phyloP scores from a whole-genome alignment of 441 rosid species.

The Isatis lusitanica region DNA sequence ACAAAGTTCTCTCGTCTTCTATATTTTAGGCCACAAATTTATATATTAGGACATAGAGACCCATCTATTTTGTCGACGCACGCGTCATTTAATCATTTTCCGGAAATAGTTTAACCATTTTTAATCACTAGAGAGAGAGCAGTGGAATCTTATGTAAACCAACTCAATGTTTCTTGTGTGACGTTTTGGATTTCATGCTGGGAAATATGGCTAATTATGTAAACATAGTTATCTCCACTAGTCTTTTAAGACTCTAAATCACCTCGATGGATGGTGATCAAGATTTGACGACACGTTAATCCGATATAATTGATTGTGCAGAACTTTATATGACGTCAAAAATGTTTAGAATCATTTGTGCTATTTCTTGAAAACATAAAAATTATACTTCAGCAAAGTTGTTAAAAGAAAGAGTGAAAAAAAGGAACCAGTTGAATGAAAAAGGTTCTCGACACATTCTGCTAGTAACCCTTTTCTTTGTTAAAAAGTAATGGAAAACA shows the following conservation, averaged over 20 bases:
- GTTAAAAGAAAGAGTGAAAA: neutral
- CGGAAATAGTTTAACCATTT: neutral
- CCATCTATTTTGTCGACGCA: neutral
- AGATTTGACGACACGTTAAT: neutral
- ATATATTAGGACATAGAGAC: neutral
- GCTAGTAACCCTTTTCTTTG: conserved; percentile 3
- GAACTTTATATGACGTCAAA: neutral
- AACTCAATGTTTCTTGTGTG: conserved; percentile 10
- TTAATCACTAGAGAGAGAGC: neutral
- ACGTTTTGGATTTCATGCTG: conserved; percentile 8
- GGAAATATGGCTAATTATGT: neutral
- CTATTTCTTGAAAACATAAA: neutral
- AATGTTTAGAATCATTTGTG: neutral
- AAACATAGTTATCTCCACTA: neutral
- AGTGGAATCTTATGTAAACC: neutral
- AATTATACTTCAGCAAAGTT: neutral
- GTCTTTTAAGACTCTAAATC: neutral
- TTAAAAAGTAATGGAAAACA: neutral
- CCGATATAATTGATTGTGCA: neutral
- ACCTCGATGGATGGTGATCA: neutral
- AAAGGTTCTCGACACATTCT: conserved; percentile 9
- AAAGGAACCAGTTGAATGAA: neutral
- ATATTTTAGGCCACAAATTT: neutral
- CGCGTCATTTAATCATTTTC: conserved; percentile 9
- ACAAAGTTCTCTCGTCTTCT: neutral